Evolutionary conservation across 352 stramenopile genomes (phyloP), one percentile per base, ranked within the genome.

Genomic region (Phytopythium litorale): DNA sequence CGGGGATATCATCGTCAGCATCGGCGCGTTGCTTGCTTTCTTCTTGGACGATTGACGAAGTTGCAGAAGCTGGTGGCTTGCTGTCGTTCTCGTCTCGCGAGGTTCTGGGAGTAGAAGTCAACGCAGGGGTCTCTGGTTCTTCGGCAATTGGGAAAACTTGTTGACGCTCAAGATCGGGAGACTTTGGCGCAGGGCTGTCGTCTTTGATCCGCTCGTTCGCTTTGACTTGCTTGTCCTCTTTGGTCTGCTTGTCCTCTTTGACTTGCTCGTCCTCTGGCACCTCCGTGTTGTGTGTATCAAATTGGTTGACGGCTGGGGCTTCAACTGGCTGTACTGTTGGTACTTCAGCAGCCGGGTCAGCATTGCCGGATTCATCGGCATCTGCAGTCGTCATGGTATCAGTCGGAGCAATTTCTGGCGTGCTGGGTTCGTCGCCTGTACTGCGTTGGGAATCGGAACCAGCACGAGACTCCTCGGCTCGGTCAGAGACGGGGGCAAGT

Each of bases 1-100:
- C 37, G 16, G 71, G 62, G 19, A 73, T 43, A 23, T 67, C 43
- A 1, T 51, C 49, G 45, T 70, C 43, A 7, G 54, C 49, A 8
- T 62, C 54, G 0, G 38, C 46, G 25, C 35, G 54, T 25, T 25
- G 21, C 7, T 60, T 13, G 15, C 5, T 7, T 45, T 49, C 40
- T 50, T 60, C 55, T 32, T 40, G 25, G 23, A 38, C n/a, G 7
- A 42, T 40, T 19, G 40, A 19, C 2, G 55, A 51, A 4, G 12
- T 38, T 0, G 28, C 30, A 2, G 21, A 13, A 18, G 21, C 16
- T 25, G 23, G 23, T 16, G 38, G 1, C 6, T 18, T 19, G 13
- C 16, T 37, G 8, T 32, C 25, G 16, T 25, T 7, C 16, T 15
- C 48, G 7, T 38, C 5, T 23, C 16, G 48, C 7, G 15, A 19